Evolutionary conservation across 495 filamentous ascomycete genomes (phyloP).

Genomic region (Umbilicaria muhlenbergii): DNA sequence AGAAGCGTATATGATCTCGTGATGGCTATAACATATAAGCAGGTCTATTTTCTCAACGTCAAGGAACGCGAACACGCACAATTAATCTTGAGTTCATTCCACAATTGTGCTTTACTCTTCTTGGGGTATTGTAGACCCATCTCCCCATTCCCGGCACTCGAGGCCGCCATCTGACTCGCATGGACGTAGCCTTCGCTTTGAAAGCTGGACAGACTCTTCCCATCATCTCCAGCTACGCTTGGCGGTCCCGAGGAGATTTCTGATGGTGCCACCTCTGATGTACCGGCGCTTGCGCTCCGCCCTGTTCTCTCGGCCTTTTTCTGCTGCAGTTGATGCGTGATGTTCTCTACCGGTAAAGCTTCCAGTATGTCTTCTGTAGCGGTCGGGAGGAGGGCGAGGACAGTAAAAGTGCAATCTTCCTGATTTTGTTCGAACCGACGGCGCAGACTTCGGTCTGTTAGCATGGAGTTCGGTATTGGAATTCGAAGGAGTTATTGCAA

Average conservation of each 20-base stretch:
- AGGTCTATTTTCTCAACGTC: neutral
- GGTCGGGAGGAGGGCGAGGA: slow-evolving; percentile 84
- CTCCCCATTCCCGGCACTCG: slow-evolving; percentile 22
- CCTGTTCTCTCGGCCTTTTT: slow-evolving; percentile 70
- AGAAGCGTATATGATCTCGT: slow-evolving; percentile 80
- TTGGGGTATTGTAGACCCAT: slow-evolving; percentile 31
- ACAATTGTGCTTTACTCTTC: slow-evolving; percentile 81
- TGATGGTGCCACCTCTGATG: slow-evolving; percentile 34
- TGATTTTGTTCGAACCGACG: slow-evolving; percentile 97
- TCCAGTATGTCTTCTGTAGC: slow-evolving; percentile 78
- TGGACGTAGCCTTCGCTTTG: slow-evolving; percentile 68
- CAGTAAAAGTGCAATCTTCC: slow-evolving; percentile 96
- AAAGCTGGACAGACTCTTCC: slow-evolving; percentile 56
- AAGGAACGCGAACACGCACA: slow-evolving; percentile 35
- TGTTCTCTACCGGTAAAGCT: slow-evolving; percentile 74
- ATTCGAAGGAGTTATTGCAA: neutral
- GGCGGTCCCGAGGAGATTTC: slow-evolving; percentile 56
- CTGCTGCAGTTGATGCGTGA: slow-evolving; percentile 82
- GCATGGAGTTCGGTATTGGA: neutral
- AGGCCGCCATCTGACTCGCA: slow-evolving; percentile 54
- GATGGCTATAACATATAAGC: slow-evolving; percentile 42
- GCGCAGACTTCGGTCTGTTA: slow-evolving; percentile 47
- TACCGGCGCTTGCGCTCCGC: slow-evolving; percentile 31
- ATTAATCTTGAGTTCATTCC: slow-evolving; percentile 94
- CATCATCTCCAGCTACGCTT: slow-evolving; percentile 73